A percentile compares a stretch with the other conserved stretches of the same genome.
Evolutionary conservation across 1,284 basidiomycete species (phyloP).

Genomic region (Phellinidium pouzarii): DNA sequence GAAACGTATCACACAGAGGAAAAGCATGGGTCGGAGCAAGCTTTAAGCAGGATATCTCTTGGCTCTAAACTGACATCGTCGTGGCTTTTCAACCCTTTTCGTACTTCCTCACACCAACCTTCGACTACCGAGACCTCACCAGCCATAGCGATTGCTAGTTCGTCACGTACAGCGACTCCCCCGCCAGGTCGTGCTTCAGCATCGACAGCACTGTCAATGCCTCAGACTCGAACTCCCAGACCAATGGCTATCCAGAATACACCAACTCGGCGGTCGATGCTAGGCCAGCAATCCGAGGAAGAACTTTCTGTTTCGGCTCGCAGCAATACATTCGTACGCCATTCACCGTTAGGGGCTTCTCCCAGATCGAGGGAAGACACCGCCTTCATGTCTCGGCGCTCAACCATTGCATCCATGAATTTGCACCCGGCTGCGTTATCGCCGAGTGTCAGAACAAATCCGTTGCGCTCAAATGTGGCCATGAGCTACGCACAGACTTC

Average conservation of each 20-base stretch:
- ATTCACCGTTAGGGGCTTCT: slow-evolving; percentile 14
- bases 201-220: slow-evolving; percentile 25
- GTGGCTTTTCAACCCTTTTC: slow-evolving; percentile 73
- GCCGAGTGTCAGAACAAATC: slow-evolving; percentile 49
- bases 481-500: slow-evolving; percentile 58
- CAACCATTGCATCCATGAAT: slow-evolving; percentile 15
- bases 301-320: slow-evolving; percentile 14
- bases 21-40: neutral
- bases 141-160: slow-evolving; percentile 15
- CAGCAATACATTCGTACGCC: slow-evolving; percentile 11
- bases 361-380: slow-evolving; percentile 18
- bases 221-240: slow-evolving; percentile 18
- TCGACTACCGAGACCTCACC: slow-evolving; percentile 38
- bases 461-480: slow-evolving; percentile 50
- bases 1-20: slow-evolving; percentile 3
- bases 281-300: slow-evolving; percentile 16
- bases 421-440: slow-evolving; percentile 39
- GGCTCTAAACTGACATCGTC: slow-evolving; percentile 59
- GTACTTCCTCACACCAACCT: slow-evolving; percentile 52
- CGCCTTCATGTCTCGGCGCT: slow-evolving; percentile 7
- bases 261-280: slow-evolving; percentile 14
- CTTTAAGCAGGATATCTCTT: slow-evolving; percentile 24
- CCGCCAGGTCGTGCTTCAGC: slow-evolving; percentile 21
- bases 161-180: slow-evolving; percentile 23
- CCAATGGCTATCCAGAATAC: slow-evolving; percentile 19